phyloP scores from a whole-genome alignment of 2,329 filamentous ascomycete species.

The Fusarium robinianum region DNA sequence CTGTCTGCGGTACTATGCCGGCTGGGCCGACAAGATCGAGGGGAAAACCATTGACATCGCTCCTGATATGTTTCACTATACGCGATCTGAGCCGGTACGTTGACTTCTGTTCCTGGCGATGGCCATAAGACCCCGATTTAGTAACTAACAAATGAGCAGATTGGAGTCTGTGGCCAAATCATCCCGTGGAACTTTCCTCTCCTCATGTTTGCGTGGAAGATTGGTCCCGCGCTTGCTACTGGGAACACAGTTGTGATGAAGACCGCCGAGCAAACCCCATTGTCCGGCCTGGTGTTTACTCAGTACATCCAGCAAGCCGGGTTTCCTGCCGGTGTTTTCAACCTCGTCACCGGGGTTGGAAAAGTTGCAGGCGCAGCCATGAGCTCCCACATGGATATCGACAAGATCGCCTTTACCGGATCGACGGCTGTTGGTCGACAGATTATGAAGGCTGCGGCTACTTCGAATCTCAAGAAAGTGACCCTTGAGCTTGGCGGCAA shows the following conservation, averaged over 20 bases:
- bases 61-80: conserved; percentile 76
- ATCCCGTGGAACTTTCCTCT: conserved; percentile 77
- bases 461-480: conserved; percentile 76
- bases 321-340: conserved; percentile 75
- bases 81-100: conserved; percentile 65
- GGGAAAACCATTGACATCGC: conserved; percentile 78
- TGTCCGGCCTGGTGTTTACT: conserved; percentile 64
- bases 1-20: conserved; percentile 71
- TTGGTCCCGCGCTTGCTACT: conserved; percentile 66
- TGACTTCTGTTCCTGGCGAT: too few species aligned
- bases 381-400: conserved; percentile 64
- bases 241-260: conserved; percentile 67
- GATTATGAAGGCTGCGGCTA: conserved; percentile 75
- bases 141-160: too few species aligned
- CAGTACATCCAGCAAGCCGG: conserved; percentile 70
- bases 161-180: conserved; percentile 71
- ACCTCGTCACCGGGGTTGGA: conserved; percentile 71
- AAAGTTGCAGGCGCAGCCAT: conserved; percentile 68
- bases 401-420: conserved; percentile 79
- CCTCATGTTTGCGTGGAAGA: conserved; percentile 49
- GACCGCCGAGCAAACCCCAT: conserved; percentile 64
- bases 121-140: too few species aligned
- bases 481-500: conserved; percentile 76
- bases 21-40: conserved; percentile 83
- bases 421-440: conserved; percentile 65